Evolutionary conservation across 306 rosid species (phyloP).

Genomic region (Ochetophila trinervis): DNA sequence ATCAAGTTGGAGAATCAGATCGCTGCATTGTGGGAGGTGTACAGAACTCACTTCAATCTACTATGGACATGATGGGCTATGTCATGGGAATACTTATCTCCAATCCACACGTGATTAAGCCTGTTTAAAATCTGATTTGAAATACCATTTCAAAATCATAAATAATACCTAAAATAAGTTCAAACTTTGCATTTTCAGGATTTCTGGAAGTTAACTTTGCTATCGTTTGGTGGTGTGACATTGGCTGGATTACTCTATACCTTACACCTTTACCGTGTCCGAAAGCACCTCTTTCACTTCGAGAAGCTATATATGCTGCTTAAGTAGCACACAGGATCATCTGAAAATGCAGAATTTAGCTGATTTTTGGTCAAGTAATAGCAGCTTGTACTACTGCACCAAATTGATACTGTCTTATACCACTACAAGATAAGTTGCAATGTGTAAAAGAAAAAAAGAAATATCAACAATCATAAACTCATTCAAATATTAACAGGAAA

Average conservation of each 20-base stretch:
- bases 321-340: not conserved
- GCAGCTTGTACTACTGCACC: too few species aligned
- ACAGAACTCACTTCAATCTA: slow-evolving; percentile 79
- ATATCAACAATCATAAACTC: too few species aligned
- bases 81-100: slow-evolving; percentile 74
- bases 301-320: slow-evolving; percentile 25
- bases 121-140: not conserved
- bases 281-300: slow-evolving; percentile 65
- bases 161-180: not conserved
- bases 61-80: slow-evolving; percentile 77
- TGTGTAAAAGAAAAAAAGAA: too few species aligned
- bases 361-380: too few species aligned
- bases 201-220: slow-evolving; percentile 59
- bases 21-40: slow-evolving; percentile 85
- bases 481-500: too few species aligned
- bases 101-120: slow-evolving; percentile 58
- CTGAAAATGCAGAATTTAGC: not conserved
- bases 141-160: not conserved
- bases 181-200: slow-evolving; percentile 44
- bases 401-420: too few species aligned
- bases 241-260: slow-evolving; percentile 64
- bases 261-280: slow-evolving; percentile 44
- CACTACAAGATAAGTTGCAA: too few species aligned
- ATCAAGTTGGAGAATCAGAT: slow-evolving; percentile 66
- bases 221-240: slow-evolving; percentile 63